These are phyloP conservation scores for Backusella mclennaniae DNA, from an alignment of 192 early-diverging fungal genomes.

Conservation along the genomic window DNA sequence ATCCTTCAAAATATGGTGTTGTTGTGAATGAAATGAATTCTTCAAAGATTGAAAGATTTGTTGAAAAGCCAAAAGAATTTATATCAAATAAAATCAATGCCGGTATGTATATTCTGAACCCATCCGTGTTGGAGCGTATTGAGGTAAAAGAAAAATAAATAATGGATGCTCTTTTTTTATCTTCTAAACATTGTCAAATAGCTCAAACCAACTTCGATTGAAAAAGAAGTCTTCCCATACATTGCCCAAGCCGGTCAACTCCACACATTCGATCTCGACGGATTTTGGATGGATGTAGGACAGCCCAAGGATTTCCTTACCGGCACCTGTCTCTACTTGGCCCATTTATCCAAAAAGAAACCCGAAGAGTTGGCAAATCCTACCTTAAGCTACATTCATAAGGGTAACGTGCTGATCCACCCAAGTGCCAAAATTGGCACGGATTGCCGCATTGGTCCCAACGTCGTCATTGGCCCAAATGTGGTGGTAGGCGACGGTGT, in stretches of 20 bases:
- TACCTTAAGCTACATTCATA: constrained; percentile 62
- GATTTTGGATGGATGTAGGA: constrained; percentile 99
- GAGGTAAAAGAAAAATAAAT: constrained; percentile 44
- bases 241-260: constrained; percentile 88
- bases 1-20: constrained; percentile 99
- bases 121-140: constrained; percentile 89
- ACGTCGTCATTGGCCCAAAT: constrained; percentile 93
- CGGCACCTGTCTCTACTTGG: constrained; percentile 91
- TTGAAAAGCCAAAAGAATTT: constrained; percentile 97
- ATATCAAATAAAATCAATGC: constrained; percentile 99
- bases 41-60: constrained; percentile 87
- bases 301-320: constrained; percentile 98
- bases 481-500: constrained; percentile 93
- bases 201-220: constrained; percentile 95
- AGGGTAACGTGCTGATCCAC: constrained; percentile 91
- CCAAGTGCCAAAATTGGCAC: constrained; percentile 90
- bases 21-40: constrained; percentile 78
- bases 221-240: constrained; percentile 94
- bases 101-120: constrained; percentile 98
- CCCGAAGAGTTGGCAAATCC: constrained; percentile 71
- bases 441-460: constrained; percentile 96
- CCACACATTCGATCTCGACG: constrained; percentile 90
- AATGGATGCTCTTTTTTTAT: background rate
- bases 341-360: constrained; percentile 73
- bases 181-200: constrained; percentile 14